phyloP scores from a whole-genome alignment of 495 filamentous ascomycete species.

The Penicillium lagena region DNA sequence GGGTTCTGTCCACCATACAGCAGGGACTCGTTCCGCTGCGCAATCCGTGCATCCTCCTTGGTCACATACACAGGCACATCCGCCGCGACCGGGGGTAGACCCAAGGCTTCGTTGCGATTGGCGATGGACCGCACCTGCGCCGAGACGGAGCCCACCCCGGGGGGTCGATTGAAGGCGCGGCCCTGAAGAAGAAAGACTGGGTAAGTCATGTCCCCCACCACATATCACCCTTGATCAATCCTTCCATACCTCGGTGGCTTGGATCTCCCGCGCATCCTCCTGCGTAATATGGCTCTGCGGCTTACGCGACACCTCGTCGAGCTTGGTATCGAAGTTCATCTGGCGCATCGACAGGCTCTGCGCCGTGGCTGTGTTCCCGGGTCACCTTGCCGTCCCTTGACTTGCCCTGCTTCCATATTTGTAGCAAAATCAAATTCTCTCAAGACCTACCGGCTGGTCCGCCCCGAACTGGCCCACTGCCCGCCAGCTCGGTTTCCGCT shows the following conservation, averaged over 20 bases:
- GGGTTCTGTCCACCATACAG: slow-evolving; percentile 26
- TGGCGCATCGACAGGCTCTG: slow-evolving; percentile 30
- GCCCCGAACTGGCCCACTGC: slow-evolving; percentile 48
- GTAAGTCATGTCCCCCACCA: not conserved
- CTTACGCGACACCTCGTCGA: slow-evolving; percentile 25
- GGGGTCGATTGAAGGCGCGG: slow-evolving; percentile 29
- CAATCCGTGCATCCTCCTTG: slow-evolving; percentile 28
- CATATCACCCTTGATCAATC: not conserved
- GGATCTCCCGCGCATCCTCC: slow-evolving; percentile 26
- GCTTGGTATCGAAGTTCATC: slow-evolving; percentile 33
- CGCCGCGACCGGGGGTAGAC: slow-evolving; percentile 14
- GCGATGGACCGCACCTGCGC: slow-evolving; percentile 30
- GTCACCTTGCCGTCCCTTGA: not conserved
- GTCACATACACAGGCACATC: slow-evolving; percentile 22
- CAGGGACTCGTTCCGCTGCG: slow-evolving; percentile 24
- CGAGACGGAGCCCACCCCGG: slow-evolving; percentile 22
- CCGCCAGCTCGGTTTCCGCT: slow-evolving; percentile 30
- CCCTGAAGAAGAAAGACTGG: slow-evolving; percentile 9
- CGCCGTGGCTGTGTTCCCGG: slow-evolving; percentile 16
- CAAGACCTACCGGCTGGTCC: slow-evolving; percentile 42
- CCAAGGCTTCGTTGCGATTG: slow-evolving; percentile 26
- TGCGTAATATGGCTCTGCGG: slow-evolving; percentile 26
- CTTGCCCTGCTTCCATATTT: too few species aligned
- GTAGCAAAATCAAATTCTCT: not conserved
- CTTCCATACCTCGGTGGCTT: slow-evolving; percentile 21